Conservation (phyloP, 2,329 filamentous ascomycete species). For the Dendryphion nanum region DNA sequence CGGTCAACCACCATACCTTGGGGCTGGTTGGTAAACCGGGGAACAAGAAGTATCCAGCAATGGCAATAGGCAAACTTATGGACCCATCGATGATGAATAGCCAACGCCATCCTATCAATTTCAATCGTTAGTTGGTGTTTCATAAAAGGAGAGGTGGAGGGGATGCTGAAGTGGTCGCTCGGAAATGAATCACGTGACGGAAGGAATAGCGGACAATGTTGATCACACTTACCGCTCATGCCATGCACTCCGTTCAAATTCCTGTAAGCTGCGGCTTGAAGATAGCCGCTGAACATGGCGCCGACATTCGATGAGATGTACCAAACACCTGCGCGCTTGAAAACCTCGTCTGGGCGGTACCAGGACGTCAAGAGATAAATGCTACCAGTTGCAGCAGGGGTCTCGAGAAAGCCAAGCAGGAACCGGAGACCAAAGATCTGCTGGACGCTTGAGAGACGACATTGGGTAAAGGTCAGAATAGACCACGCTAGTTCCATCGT, state of each 20-base stretch:
- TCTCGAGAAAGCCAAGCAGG: slow-evolving; percentile 36
- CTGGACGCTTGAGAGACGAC: slow-evolving; percentile 35
- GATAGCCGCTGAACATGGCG: slow-evolving; percentile 58
- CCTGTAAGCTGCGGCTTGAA: slow-evolving; percentile 55
- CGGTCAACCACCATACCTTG: slow-evolving; percentile 50
- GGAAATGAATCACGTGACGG: no score
- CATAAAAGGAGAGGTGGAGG: no score
- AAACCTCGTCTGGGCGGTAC: slow-evolving; percentile 48
- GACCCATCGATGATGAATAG: slow-evolving; percentile 58
- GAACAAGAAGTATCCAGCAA: slow-evolving; percentile 56
- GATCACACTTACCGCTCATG: slow-evolving; percentile 29
- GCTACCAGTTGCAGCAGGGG: slow-evolving; percentile 36
- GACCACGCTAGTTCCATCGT: slow-evolving; percentile 43
- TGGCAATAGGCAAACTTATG: slow-evolving; percentile 56
- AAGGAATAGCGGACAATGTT: no score
- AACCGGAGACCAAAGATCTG: slow-evolving; percentile 43
- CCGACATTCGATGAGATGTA: slow-evolving; percentile 54
- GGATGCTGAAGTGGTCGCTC: no score
- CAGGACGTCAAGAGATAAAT: slow-evolving; percentile 40
- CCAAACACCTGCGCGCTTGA: slow-evolving; percentile 57
- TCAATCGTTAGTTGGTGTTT: not conserved
- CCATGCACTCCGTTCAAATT: slow-evolving; percentile 52
- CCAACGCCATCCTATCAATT: slow-evolving; percentile 40
- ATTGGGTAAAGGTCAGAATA: slow-evolving; percentile 40
- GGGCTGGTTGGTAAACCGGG: slow-evolving; percentile 52